Evolutionary conservation across 257 asterid species (phyloP).

Genomic region (Salvia splendens): DNA sequence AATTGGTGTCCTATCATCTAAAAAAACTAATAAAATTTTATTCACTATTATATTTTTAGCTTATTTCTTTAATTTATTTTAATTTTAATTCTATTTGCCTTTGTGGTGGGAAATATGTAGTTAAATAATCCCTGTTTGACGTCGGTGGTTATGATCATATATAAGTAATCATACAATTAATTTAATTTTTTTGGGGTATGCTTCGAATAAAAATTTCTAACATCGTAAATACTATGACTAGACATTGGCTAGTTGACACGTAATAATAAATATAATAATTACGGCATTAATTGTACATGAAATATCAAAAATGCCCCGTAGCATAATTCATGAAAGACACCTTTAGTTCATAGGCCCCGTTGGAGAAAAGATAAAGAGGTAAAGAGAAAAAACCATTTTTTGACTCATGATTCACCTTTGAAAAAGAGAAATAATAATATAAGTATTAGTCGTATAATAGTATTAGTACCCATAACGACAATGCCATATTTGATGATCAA

Average conservation of each 20-base stretch:
- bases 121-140: too few relatives aligned
- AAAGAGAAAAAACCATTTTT: slow-evolving; percentile 49
- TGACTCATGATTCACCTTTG: slow-evolving; percentile 61
- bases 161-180: too few relatives aligned
- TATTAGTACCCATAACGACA: too few relatives aligned
- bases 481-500: slow-evolving; percentile 17
- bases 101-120: not conserved
- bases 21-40: too few relatives aligned
- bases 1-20: too few relatives aligned
- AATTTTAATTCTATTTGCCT: not conserved
- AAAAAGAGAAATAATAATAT: slow-evolving; percentile 38
- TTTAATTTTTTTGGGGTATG: too few relatives aligned
- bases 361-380: slow-evolving; percentile 47
- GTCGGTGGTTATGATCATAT: too few relatives aligned
- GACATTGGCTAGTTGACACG: not conserved
- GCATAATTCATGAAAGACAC: slow-evolving; percentile 48
- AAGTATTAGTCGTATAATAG: not conserved
- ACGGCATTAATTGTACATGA: not conserved
- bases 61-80: not conserved
- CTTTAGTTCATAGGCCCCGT: slow-evolving; percentile 47
- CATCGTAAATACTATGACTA: not conserved
- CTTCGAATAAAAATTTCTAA: not conserved
- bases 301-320: slow-evolving; percentile 22
- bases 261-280: not conserved
- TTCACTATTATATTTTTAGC: too few relatives aligned